A percentile compares a stretch with the other conserved stretches of the same genome.
Evolutionary conservation across 2,329 filamentous ascomycete genomes (phyloP).

Genomic region (Akanthomyces lecanii): DNA sequence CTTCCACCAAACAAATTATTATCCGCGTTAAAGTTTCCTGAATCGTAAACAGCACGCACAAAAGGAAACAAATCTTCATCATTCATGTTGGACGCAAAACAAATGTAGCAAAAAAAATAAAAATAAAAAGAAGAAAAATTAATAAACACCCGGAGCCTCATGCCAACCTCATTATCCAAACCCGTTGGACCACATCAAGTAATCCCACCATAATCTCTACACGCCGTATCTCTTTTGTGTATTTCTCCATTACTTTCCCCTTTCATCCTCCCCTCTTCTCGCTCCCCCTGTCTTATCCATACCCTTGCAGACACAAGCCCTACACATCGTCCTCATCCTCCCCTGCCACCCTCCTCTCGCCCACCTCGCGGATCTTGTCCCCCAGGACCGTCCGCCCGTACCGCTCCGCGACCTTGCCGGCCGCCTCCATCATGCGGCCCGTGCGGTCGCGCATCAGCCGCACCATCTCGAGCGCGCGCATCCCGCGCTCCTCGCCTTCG

Average conservation of each 20-base stretch:
- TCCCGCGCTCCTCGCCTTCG: slow-evolving; percentile 86
- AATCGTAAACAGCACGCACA: background rate
- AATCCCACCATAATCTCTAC: background rate
- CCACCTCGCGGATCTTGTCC: slow-evolving; percentile 86
- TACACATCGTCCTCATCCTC: slow-evolving; percentile 44
- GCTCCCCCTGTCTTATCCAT: background rate
- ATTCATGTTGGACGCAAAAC: slow-evolving; percentile 1
- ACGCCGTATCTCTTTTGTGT: background rate
- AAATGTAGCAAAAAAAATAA: background rate
- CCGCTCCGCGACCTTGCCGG: slow-evolving; percentile 80
- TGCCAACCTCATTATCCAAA: background rate
- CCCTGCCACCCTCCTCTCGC: slow-evolving; percentile 63
- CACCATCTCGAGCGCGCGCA: slow-evolving; percentile 92
- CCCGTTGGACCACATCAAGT: background rate
- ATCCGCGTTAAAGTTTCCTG: too few species aligned
- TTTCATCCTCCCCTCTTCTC: background rate
- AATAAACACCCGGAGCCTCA: background rate
- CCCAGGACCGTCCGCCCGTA: slow-evolving; percentile 77
- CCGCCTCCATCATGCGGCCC: slow-evolving; percentile 88
- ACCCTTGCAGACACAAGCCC: background rate
- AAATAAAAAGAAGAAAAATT: background rate
- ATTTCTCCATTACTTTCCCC: too few species aligned
- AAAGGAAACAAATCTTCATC: background rate
- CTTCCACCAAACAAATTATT: too few species aligned
- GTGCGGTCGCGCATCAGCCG: slow-evolving; percentile 76